These are phyloP conservation scores for Calonectria honghensis DNA, from an alignment of 2,329 filamentous ascomycete genomes.

Conservation along the genomic window DNA sequence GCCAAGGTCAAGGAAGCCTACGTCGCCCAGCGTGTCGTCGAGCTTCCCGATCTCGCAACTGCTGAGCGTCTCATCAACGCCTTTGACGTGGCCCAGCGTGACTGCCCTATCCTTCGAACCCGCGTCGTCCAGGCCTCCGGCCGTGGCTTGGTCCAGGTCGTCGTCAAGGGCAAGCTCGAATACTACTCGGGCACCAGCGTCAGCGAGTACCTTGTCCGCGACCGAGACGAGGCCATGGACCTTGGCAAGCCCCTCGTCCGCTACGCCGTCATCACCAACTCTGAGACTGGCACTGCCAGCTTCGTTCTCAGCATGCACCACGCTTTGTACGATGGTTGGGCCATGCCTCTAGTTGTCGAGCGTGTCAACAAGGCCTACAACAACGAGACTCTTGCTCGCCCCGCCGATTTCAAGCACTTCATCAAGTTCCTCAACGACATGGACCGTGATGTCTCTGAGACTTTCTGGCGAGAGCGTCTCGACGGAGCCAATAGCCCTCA, in stretches of 20 bases:
- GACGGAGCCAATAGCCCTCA: conserved; percentile 66
- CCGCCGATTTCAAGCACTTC: conserved; percentile 69
- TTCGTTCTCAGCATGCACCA: conserved; percentile 75
- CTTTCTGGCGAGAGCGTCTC: conserved; percentile 69
- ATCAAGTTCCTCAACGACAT: conserved; percentile 67
- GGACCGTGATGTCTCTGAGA: conserved; percentile 63
- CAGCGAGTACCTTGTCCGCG: conserved; percentile 63
- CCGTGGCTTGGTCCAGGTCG: conserved; percentile 68
- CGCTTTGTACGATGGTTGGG: conserved; percentile 75
- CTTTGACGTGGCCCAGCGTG: conserved; percentile 62
- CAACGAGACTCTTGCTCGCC: conserved; percentile 55
- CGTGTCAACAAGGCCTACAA: conserved; percentile 68
- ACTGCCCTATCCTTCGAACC: conserved; percentile 67
- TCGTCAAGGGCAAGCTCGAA: conserved; percentile 63
- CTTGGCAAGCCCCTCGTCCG: conserved; percentile 68
- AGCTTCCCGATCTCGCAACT: conserved; percentile 60
- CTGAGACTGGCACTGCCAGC: conserved; percentile 57
- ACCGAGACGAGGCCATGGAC: conserved; percentile 64
- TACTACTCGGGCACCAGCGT: conserved; percentile 60
- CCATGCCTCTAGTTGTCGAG: conserved; percentile 70
- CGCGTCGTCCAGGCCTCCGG: conserved; percentile 68
- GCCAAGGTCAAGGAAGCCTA: conserved; percentile 71
- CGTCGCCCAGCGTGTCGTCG: conserved; percentile 68
- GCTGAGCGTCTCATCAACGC: conserved; percentile 64
- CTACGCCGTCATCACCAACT: conserved; percentile 64